phyloP scores from a whole-genome alignment of 2,329 filamentous ascomycete species.

The Penicillium sp. region DNA sequence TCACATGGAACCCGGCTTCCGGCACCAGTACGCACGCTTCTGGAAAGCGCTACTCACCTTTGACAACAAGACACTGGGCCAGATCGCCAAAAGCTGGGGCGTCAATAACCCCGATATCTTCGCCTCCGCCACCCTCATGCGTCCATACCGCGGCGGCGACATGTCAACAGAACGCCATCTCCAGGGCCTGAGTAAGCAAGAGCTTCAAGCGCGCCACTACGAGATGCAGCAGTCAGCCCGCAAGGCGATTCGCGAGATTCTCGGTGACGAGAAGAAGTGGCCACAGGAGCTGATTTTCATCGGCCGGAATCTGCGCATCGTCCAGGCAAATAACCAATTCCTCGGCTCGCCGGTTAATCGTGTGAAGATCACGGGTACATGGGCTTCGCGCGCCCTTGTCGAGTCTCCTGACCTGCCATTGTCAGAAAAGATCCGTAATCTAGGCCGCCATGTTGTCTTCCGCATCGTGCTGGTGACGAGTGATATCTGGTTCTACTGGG shows the following conservation, averaged over 20 bases:
- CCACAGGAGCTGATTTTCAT: constrained; percentile 90
- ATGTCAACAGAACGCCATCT: constrained; percentile 57
- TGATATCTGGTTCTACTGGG: constrained; percentile 79
- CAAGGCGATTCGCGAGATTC: constrained; percentile 69
- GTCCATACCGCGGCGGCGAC: constrained; percentile 84
- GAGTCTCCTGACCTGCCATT: constrained; percentile 64
- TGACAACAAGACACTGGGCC: constrained; percentile 73
- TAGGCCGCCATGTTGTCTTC: constrained; percentile 77
- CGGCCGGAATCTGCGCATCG: constrained; percentile 84
- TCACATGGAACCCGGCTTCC: constrained; percentile 76
- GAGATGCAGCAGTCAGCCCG: constrained; percentile 74
- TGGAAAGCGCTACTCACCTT: constrained; percentile 94
- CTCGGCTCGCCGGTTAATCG: constrained; percentile 83
- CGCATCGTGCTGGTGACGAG: constrained; percentile 67
- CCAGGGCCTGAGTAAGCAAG: constrained; percentile 50
- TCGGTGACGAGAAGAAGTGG: constrained; percentile 82
- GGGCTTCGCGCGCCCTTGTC: constrained; percentile 80
- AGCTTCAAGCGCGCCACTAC: constrained; percentile 60
- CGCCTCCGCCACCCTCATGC: constrained; percentile 81
- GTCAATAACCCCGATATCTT: constrained; percentile 87
- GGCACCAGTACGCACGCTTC: constrained; percentile 79
- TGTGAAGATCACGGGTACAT: constrained; percentile 87
- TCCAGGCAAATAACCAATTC: constrained; percentile 89
- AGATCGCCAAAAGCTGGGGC: constrained; percentile 76
- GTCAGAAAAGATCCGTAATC: constrained; percentile 61